These are phyloP conservation scores for Lactarius hatsudake DNA, from an alignment of 768 basidiomycete genomes.

Conservation along the genomic window DNA sequence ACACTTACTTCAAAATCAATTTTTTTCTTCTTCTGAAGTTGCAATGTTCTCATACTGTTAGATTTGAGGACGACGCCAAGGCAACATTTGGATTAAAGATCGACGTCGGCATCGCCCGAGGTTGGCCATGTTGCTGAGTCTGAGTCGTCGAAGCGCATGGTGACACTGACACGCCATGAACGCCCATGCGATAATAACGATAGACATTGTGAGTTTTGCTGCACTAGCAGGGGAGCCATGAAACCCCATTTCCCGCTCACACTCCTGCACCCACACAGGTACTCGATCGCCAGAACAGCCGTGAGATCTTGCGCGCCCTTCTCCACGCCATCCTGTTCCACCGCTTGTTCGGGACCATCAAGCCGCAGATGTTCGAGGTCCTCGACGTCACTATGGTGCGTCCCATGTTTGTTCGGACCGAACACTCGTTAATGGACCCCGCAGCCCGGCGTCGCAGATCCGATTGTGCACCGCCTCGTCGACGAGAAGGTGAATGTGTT, in stretches of 20 bases:
- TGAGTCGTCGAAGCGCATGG: neutral
- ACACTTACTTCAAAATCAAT: neutral
- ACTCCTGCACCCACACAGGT: constrained; percentile 43
- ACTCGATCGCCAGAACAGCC: constrained; percentile 67
- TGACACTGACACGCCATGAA: constrained; percentile 10
- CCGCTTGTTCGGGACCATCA: constrained; percentile 75
- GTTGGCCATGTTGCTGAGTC: neutral
- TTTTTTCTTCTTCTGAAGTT: neutral
- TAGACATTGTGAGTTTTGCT: constrained; percentile 43
- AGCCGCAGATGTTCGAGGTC: constrained; percentile 73
- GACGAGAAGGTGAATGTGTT: constrained; percentile 75
- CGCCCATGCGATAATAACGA: constrained; percentile 45
- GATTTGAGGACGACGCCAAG: neutral
- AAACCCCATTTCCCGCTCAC: neutral
- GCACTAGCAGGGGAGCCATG: too few relatives aligned
- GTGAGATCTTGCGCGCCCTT: constrained; percentile 71
- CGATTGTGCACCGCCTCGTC: constrained; percentile 66
- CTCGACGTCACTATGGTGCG: constrained; percentile 82
- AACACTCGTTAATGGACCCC: neutral
- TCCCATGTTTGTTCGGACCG: neutral
- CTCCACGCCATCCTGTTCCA: constrained; percentile 85
- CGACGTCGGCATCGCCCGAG: neutral
- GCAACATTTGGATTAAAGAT: neutral
- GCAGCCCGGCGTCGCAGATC: constrained; percentile 77
- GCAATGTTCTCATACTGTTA: neutral